Conservation (phyloP, 139 green algal species). For the Volvox africanus region DNA sequence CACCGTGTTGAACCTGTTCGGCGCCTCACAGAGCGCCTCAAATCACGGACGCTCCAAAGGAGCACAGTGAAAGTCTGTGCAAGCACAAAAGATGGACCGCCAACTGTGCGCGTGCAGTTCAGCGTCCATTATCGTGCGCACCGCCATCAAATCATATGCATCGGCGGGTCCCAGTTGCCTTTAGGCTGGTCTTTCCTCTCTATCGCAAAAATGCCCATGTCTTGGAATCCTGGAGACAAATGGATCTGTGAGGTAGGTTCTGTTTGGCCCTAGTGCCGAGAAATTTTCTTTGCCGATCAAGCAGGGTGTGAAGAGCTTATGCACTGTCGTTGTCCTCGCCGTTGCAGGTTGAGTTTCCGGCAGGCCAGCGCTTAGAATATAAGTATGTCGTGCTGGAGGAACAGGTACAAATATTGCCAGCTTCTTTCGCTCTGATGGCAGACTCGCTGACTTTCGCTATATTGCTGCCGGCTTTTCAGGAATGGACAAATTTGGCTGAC, state of each 20-base stretch:
- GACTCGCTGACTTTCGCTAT: background rate
- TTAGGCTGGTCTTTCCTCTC: constrained; percentile 94
- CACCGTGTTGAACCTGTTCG: constrained; percentile 10
- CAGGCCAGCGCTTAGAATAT: constrained; percentile 89
- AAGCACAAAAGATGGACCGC: background rate
- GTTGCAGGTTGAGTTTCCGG: constrained; percentile 85
- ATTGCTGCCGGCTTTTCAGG: constrained; percentile 61
- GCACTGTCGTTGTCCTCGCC: background rate
- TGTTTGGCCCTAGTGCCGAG: background rate
- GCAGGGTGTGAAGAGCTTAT: no score
- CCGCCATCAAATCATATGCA: constrained; percentile 92
- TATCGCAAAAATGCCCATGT: constrained; percentile 93
- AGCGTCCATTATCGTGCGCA: constrained; percentile 89
- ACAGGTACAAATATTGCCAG: constrained; percentile 69
- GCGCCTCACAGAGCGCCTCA: constrained; percentile 1
- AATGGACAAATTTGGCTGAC: constrained; percentile 88
- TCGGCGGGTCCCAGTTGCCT: constrained; percentile 85
- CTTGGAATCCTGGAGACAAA: constrained; percentile 85
- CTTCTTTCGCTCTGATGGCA: no score
- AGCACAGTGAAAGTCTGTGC: background rate
- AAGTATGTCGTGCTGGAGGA: constrained; percentile 97
- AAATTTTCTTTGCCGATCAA: background rate
- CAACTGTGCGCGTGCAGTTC: constrained; percentile 76
- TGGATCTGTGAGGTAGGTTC: constrained; percentile 87
- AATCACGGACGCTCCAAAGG: background rate